Base-by-base conservation (phyloP, 495 filamentous ascomycete genomes). In the Astrothelium macrocarpum region DNA sequence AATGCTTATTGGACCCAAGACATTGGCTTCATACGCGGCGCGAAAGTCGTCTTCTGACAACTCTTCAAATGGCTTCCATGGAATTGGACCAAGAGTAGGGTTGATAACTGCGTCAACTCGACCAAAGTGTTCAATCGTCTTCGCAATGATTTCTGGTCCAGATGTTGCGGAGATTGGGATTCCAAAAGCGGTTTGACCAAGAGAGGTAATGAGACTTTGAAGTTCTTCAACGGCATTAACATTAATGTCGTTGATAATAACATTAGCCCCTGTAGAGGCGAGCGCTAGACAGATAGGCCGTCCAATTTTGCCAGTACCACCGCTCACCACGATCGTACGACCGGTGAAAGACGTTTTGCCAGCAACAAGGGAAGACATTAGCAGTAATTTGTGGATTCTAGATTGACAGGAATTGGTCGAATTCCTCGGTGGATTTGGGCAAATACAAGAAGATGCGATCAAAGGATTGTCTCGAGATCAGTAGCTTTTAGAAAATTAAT, bases 201-300 rank as follows among this genome's bases (percentile, higher is more conserved):
- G 12, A 29, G 49, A 56, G 3, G 20, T 56, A 25, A 56, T 12
- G 3, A 25, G 29, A 20, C 10, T 25, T 1, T 12, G 0, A 16
- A 56, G 49, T 9, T 56, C 49, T 28, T 56, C 11, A 16, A 49
- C 25, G 16, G 25, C 49, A 5, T 56, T 25, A 9, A 25, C 20
- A 11, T 81, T 76, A 62, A 81, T 68, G 62, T 81, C 79, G 71
- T 77, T 78, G 59, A 79, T 65, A 58, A 72, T 72, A 11, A 80
- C 77, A 61, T 76, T 76, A 59, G 76, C 76, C 14, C 78, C 77
- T 1, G 72, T 73, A 0, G 68, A 67, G 32, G 79, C 73, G 65
- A 75, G 77, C 34, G 74, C 62, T 10, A 67, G 63, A 32, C 73
- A 75, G 23, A 78, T 75, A 60, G 64, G 72, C 64, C 74, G 75